Evolutionary conservation across 306 rosid species (phyloP).

Genomic region (Fragaria ananassa): DNA sequence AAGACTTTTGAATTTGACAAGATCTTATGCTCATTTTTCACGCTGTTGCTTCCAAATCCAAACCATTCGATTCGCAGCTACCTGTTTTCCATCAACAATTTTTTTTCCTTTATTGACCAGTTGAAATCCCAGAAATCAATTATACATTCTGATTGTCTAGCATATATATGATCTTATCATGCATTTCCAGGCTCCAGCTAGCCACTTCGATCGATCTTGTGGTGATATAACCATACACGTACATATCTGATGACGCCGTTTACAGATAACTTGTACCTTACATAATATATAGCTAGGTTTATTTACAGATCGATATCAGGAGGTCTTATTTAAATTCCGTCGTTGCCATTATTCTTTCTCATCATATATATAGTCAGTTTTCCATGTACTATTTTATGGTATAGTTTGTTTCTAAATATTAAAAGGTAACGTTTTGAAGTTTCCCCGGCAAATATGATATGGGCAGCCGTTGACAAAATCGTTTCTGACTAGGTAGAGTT

Average conservation of each 20-base stretch:
- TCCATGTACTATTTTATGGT: too few species aligned
- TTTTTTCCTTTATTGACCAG: neutral
- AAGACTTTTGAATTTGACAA: neutral
- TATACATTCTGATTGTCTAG: neutral
- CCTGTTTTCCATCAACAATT: neutral
- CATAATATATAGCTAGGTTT: neutral
- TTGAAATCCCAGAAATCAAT: neutral
- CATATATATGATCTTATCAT: neutral
- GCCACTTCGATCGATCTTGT: neutral
- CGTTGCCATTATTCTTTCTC: neutral
- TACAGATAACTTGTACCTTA: neutral
- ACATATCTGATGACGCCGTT: neutral
- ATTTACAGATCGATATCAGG: too few species aligned
- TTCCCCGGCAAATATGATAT: neutral
- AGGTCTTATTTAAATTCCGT: too few species aligned
- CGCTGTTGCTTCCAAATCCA: neutral
- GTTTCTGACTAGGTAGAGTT: neutral
- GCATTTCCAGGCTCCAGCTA: neutral
- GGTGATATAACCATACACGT: neutral
- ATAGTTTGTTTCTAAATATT: neutral
- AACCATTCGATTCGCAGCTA: neutral
- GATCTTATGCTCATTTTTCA: neutral
- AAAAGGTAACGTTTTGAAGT: neutral
- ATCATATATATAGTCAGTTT: too few species aligned
- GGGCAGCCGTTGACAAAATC: neutral